phyloP scores from a whole-genome alignment of 2,329 filamentous ascomycete species.

The Fusarium albosuccineum region DNA sequence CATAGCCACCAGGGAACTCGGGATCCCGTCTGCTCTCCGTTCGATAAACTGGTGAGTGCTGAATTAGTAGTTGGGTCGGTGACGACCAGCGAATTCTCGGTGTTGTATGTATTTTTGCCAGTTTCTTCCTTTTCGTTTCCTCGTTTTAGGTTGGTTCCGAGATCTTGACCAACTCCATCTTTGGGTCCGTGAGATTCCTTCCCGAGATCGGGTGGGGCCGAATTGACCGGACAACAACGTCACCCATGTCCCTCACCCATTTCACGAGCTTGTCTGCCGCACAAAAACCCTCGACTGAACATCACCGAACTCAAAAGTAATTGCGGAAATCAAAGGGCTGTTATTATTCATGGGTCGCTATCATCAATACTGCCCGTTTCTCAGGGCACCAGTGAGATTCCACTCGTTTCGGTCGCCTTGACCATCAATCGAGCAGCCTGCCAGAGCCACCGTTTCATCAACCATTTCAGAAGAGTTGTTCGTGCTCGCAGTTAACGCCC shows the following conservation, averaged over 20 bases:
- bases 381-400: conserved; percentile 29
- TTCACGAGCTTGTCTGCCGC: background rate
- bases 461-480: conserved; percentile 26
- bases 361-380: conserved; percentile 39
- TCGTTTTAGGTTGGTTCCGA: no score
- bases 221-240: conserved; percentile 1
- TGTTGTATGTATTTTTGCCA: background rate
- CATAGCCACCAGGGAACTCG: conserved; percentile 3
- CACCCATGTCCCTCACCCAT: background rate
- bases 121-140: background rate
- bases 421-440: conserved; percentile 13
- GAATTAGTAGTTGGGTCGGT: background rate
- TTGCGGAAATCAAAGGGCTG: conserved; percentile 25
- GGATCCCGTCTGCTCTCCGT: conserved; percentile 5
- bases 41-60: conserved; percentile 6
- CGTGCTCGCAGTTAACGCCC: conserved; percentile 21
- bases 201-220: background rate
- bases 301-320: background rate
- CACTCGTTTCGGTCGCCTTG: conserved; percentile 14
- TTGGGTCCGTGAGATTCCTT: background rate
- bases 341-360: conserved; percentile 31
- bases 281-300: no score
- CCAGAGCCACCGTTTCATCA: conserved; percentile 20
- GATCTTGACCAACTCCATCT: no score
- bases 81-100: conserved; percentile 3